Percentiles rank a stretch among this genome's conserved stretches.
phyloP scores from a whole-genome alignment of 2,329 filamentous ascomycete genomes.

The Xylaria sp. region DNA sequence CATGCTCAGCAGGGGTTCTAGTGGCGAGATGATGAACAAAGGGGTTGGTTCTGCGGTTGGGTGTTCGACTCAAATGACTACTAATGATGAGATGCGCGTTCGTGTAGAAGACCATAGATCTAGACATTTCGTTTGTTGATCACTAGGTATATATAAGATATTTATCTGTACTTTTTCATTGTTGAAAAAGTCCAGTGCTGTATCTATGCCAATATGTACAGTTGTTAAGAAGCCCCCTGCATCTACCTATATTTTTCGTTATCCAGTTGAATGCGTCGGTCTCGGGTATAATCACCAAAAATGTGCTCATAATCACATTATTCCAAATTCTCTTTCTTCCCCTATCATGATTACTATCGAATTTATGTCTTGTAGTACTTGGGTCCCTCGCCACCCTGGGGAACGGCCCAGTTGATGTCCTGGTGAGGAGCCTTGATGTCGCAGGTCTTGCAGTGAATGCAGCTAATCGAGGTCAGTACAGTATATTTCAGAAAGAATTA shows the following conservation, averaged over 20 bases:
- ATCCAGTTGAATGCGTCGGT: not conserved
- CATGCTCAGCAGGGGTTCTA: constrained; percentile 30
- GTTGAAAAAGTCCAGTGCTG: not conserved
- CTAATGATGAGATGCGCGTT: too few species aligned
- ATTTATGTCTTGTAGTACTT: constrained; percentile 60
- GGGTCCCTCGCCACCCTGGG: constrained; percentile 78
- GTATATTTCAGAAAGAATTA: not conserved
- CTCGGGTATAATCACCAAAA: constrained; percentile 11
- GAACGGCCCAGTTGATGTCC: constrained; percentile 96
- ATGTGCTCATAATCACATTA: not conserved
- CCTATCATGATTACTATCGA: not conserved
- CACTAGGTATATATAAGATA: too few species aligned
- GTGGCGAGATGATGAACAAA: not conserved
- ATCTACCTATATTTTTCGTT: not conserved
- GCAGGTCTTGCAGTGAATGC: constrained; percentile 99
- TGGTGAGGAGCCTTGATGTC: constrained; percentile 97
- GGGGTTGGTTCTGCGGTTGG: too few species aligned
- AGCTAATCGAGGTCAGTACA: constrained; percentile 51
- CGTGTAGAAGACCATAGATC: too few species aligned
- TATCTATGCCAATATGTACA: constrained; percentile 6
- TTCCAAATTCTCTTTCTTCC: not conserved
- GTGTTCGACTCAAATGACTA: too few species aligned
- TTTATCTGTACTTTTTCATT: not conserved
- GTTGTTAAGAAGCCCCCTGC: not conserved
- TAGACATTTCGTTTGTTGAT: too few species aligned